Evolutionary conservation across 2,329 filamentous ascomycete genomes (phyloP).

Genomic region (Alternaria consortialis): DNA sequence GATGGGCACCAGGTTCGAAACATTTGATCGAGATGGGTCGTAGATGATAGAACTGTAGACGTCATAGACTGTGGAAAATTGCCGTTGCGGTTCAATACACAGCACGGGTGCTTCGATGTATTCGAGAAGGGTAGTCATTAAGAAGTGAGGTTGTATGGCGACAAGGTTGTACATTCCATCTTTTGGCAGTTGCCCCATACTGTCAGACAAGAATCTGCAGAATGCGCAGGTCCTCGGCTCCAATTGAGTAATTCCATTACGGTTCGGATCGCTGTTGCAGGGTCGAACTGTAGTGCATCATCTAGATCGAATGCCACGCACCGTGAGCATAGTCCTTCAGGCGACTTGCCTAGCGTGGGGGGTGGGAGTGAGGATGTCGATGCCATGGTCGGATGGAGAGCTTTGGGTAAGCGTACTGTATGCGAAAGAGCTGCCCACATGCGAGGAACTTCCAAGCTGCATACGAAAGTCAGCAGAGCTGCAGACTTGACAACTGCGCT

Average conservation of each 20-base stretch:
- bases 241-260: not conserved
- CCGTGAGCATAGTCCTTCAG: not conserved
- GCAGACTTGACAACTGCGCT: not conserved
- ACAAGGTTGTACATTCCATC: not conserved
- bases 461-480: no score
- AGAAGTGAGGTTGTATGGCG: not conserved
- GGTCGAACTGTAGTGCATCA: not conserved
- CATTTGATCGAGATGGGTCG: not conserved
- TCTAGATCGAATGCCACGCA: not conserved
- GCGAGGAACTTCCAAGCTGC: no score
- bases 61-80: not conserved
- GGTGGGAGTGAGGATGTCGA: not conserved
- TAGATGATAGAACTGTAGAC: not conserved
- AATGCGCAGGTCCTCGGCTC: not conserved
- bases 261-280: not conserved
- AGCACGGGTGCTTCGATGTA: not conserved
- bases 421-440: no score
- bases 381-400: not conserved
- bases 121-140: not conserved
- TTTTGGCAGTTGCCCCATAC: not conserved
- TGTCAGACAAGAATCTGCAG: not conserved
- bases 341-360: not conserved
- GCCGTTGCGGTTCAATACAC: not conserved
- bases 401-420: no score
- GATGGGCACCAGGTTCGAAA: not conserved